Percentiles rank a stretch among this genome's conserved stretches.
Conservation (phyloP, 2,329 filamentous ascomycete species). For the Aspergillus transmontanensis region DNA sequence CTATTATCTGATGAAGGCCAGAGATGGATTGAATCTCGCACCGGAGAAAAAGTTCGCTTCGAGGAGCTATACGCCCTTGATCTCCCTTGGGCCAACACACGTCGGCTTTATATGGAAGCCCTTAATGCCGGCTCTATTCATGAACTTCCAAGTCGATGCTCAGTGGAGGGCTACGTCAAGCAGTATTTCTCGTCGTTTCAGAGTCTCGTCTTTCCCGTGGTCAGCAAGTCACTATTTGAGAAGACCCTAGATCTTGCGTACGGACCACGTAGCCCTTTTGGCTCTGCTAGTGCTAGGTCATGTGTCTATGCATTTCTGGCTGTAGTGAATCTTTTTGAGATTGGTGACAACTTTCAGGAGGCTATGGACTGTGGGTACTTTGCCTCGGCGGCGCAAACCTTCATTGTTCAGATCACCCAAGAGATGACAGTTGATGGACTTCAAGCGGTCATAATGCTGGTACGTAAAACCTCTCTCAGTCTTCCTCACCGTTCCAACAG, state of each 20-base stretch:
- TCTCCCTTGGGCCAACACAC: slow-evolving; percentile 1
- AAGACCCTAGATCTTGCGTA: slow-evolving; percentile 17
- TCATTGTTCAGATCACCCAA: slow-evolving; percentile 8
- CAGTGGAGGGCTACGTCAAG: no score
- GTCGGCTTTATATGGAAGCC: not conserved
- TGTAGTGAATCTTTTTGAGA: slow-evolving; percentile 10
- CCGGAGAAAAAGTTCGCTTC: slow-evolving; percentile 6
- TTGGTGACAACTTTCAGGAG: slow-evolving; percentile 6
- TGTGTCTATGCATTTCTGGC: slow-evolving; percentile 16
- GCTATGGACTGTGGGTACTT: slow-evolving; percentile 15
- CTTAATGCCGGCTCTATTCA: no score
- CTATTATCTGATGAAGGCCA: slow-evolving; percentile 3
- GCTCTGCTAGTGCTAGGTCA: slow-evolving; percentile 13
- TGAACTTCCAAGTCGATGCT: no score
- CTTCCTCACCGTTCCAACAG: no score
- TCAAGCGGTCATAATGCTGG: slow-evolving; percentile 17
- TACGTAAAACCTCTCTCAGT: not conserved
- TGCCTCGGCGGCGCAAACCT: slow-evolving; percentile 11
- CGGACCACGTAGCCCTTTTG: not conserved
- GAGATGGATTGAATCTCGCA: slow-evolving; percentile 8
- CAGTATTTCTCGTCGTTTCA: slow-evolving; percentile 13
- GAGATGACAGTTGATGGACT: slow-evolving; percentile 19
- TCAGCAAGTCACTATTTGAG: slow-evolving; percentile 13
- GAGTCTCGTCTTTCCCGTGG: slow-evolving; percentile 15
- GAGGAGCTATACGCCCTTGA: slow-evolving; percentile 5